Base-by-base conservation (phyloP, 768 basidiomycete species). In the Boletellus sp. region DNA sequence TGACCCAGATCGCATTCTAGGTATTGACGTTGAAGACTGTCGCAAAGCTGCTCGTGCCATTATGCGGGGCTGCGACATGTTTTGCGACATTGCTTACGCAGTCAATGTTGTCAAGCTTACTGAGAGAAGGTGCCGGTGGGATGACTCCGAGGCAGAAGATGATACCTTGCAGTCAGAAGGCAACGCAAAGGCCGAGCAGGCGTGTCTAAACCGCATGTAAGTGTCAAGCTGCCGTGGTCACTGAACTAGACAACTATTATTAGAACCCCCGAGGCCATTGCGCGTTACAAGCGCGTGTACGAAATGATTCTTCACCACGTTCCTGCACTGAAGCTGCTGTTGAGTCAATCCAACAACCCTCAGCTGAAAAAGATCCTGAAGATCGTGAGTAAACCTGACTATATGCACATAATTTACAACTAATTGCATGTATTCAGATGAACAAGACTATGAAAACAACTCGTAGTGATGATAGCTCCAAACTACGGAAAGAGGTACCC, bases 311-410 rank as follows among this genome's bases (percentile, higher is more conserved):
- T 49, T 32, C 48, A 22, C 6, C 17, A 43, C 2, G 34, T 42
- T 4, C 48, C 34, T 7, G 41, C 23, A 7, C 3, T 50, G 23
- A 36, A 26, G n/a, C 16, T 2, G 12, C 12, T 50, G 10, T 43
- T 44, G 11, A 17, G 43, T 15, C 22, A 22, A 3, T 28, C 35
- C 3, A 7, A 13, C 6, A 23, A 20, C 10, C 6, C 15, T 1
- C 20, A 39, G 9, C 22, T 23, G 6, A 39, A 23, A 5, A 39
- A 23, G 20, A 22, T 23, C 3, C 10, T 7, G 6, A 39, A 39
- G 22, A 12, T 22, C 10, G 51, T 52, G 34, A 6, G 31, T n/a
- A n/a, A n/a, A n/a, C n/a, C n/a, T n/a, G n/a, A n/a, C n/a, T 52
- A 51, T 37, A 51, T 45, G 39, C 38, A 9, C 12, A 34, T 23